These are phyloP conservation scores for Lipomyces sp. DNA, from an alignment of 805 yeast species.

Conservation along the genomic window DNA sequence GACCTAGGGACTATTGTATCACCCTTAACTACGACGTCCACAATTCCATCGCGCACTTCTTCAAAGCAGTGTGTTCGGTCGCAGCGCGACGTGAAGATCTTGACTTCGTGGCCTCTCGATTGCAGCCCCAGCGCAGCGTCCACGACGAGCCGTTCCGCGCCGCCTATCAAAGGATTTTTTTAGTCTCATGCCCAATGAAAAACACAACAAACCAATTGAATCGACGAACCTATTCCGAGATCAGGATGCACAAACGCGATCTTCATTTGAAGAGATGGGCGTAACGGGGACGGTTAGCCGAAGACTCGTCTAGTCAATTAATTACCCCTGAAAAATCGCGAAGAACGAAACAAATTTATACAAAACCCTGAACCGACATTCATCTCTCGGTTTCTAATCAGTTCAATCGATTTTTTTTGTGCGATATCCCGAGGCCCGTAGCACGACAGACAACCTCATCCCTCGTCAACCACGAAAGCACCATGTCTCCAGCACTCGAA, in stretches of 20 bases:
- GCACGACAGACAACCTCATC: too few species aligned
- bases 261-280: too few species aligned
- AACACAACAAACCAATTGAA: background rate
- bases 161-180: constrained; percentile 42
- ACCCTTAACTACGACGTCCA: constrained; percentile 72
- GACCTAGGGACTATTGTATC: constrained; percentile 74
- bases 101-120: constrained; percentile 57
- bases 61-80: constrained; percentile 86
- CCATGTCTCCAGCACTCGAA: too few species aligned
- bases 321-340: too few species aligned
- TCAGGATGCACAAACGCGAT: constrained; percentile 94
- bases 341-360: too few species aligned
- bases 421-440: too few species aligned
- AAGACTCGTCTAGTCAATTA: too few species aligned
- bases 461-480: too few species aligned
- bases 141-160: constrained; percentile 95
- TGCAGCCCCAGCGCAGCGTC: constrained; percentile 92
- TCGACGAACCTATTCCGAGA: constrained; percentile 69
- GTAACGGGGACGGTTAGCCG: too few species aligned
- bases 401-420: too few species aligned
- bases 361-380: too few species aligned
- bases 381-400: too few species aligned
- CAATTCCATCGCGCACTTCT: constrained; percentile 57
- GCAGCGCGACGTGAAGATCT: constrained; percentile 85
- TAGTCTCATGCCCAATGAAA: background rate